A percentile compares a stretch with the other conserved stretches of the same genome.
These are phyloP conservation scores for Tricharina praecox DNA, from an alignment of 495 filamentous ascomycete species.

Conservation along the genomic window DNA sequence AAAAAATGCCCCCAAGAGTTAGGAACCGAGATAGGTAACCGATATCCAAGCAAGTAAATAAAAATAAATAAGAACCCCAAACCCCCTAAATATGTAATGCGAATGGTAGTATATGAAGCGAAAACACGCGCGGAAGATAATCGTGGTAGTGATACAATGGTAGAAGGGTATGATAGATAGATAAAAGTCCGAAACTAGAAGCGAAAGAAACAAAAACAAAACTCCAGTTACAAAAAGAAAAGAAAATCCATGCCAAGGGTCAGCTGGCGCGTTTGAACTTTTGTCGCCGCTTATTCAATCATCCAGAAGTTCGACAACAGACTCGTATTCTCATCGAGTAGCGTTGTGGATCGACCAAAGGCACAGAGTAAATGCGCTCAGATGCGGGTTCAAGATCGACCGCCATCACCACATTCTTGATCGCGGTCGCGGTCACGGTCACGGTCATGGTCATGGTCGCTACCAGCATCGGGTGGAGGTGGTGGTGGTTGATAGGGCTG, in stretches of 20 bases:
- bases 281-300: not conserved
- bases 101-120: conserved; percentile 23
- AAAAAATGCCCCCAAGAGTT: too few relatives aligned
- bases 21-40: too few relatives aligned
- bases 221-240: conserved; percentile 12
- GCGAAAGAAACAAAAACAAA: too few relatives aligned
- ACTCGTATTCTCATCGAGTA: not conserved
- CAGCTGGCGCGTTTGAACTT: not conserved
- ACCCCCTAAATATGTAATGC: conserved; percentile 23
- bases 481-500: conserved; percentile 14
- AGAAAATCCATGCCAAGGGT: not conserved
- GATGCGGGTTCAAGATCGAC: not conserved
- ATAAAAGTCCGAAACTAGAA: too few relatives aligned
- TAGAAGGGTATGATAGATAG: conserved; percentile 13
- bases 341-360: too few relatives aligned
- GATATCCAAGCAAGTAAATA: too few relatives aligned
- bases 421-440: too few relatives aligned
- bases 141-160: conserved; percentile 7
- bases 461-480: conserved; percentile 18
- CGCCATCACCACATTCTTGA: conserved; percentile 12
- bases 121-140: conserved; percentile 12
- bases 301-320: too few relatives aligned
- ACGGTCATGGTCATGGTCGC: too few relatives aligned
- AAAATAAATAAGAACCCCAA: conserved; percentile 1
- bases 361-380: not conserved